Conservation (phyloP, 2,329 filamentous ascomycete genomes). For the Colletotrichum endophyticum region DNA sequence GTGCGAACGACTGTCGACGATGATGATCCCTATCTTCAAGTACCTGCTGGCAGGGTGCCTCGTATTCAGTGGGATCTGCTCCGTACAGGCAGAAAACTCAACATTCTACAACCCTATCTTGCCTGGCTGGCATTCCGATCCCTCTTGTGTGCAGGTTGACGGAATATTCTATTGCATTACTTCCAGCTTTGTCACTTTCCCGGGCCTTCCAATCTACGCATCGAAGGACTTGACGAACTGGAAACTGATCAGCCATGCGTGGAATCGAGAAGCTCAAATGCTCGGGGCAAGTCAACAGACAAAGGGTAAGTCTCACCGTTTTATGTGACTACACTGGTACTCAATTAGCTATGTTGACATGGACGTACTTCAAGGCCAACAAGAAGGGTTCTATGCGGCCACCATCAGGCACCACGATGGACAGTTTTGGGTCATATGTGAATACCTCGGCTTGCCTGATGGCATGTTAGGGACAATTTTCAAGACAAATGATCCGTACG, state of each 20-base stretch:
- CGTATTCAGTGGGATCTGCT: not conserved
- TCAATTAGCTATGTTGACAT: not conserved
- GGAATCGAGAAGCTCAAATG: not conserved
- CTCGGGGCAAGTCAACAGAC: not conserved
- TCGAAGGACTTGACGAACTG: not conserved
- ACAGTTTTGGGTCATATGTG: not conserved
- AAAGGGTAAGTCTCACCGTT: rapidly evolving
- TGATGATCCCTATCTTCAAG: not conserved
- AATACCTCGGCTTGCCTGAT: not conserved
- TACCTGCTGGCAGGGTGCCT: not conserved
- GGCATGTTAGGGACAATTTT: not conserved
- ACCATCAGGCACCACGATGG: not conserved
- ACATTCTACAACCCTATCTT: not conserved
- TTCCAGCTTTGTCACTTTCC: not conserved
- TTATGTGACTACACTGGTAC: rapidly evolving
- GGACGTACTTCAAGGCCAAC: not conserved
- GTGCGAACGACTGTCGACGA: not conserved
- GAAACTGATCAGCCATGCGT: not conserved
- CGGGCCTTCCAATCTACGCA: not conserved
- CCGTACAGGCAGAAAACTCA: not conserved
- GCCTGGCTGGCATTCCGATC: not conserved
- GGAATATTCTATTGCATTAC: not conserved
- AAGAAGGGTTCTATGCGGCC: not conserved
- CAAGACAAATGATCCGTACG: not conserved
- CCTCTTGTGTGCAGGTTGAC: not conserved